Evolutionary conservation across 495 filamentous ascomycete species (phyloP), one percentile per base, ranked within the genome.

Genomic region (Tetracladium setigerum): DNA sequence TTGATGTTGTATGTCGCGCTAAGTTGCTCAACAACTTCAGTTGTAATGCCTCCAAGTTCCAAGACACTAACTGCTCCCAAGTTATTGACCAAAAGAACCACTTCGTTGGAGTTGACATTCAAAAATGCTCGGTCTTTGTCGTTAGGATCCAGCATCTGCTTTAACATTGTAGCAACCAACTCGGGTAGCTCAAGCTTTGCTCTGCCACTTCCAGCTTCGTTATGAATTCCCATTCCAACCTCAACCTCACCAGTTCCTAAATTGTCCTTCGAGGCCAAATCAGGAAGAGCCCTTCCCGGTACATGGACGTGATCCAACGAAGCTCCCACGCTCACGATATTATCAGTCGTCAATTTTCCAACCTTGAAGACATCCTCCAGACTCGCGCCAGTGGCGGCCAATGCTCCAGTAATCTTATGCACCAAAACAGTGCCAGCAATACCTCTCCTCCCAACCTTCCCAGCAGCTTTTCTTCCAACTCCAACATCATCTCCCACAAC

Each of bases 151-250:
- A 98, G 72, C 51, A 97, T 67, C 60, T 95, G 86, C 44, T 65
- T 66, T 22, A 98, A 72, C 86, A 98, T 92, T 36, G 67, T 83
- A 50, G 71, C 65, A 37, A 96, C 84, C 41, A 95, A 67, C 51
- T 79, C 77, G 2, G 77, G 73, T 16, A 97, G 68, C 51, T 79
- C 72, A 4, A 81, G 71, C 16, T 64, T 67, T 50, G 81, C 84
- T 38, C 84, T 74, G 57, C 82, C 85, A 12, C 81, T 90, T 1
- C 92, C 92, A 1, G 86, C 78, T 66, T 98, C 92, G 60, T 98
- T 98, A 64, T 98, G 92, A 62, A 97, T 96, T 10, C 92, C 92
- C 92, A 97, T 98, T 7, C 92, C 92, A 55, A 98, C 74, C 69
- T 98, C 92, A 16, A 95, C 81, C 68, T 97, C 84, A 35, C 79